These are phyloP conservation scores for Stylonectria norvegica DNA, from an alignment of 2,329 filamentous ascomycete genomes.

Conservation along the genomic window DNA sequence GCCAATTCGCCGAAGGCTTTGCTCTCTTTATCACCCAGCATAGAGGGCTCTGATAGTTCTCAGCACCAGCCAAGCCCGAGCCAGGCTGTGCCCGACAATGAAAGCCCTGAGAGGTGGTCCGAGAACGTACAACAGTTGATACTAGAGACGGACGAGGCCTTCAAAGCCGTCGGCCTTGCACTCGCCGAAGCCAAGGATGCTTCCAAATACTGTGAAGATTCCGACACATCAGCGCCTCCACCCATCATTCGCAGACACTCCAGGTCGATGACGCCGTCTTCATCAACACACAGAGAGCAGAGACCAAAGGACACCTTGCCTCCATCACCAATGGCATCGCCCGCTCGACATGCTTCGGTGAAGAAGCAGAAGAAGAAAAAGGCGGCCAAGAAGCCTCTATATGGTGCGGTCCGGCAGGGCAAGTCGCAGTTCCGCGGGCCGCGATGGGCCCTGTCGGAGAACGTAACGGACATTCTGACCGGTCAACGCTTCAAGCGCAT, in stretches of 20 bases:
- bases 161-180: constrained; percentile 42
- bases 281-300: constrained; percentile 15
- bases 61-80: constrained; percentile 8
- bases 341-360: constrained; percentile 31
- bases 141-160: constrained; percentile 48
- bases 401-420: constrained; percentile 10
- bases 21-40: constrained; percentile 25
- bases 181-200: constrained; percentile 34
- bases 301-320: constrained; percentile 10
- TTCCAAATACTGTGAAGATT: constrained; percentile 14
- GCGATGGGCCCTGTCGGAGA: constrained; percentile 54
- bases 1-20: constrained; percentile 9
- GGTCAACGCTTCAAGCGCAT: constrained; percentile 52
- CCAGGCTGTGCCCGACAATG: constrained; percentile 10
- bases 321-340: constrained; percentile 13
- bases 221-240: constrained; percentile 13
- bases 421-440: constrained; percentile 26
- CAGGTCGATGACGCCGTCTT: constrained; percentile 23
- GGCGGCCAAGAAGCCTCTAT: constrained; percentile 7
- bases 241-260: constrained; percentile 18
- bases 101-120: constrained; percentile 25
- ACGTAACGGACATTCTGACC: constrained; percentile 55
- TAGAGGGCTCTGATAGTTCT: constrained; percentile 11
- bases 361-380: constrained; percentile 44
- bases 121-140: constrained; percentile 45